These are phyloP conservation scores for Holtermanniella nyarrowii DNA, from an alignment of 768 basidiomycete genomes.

Conservation along the genomic window DNA sequence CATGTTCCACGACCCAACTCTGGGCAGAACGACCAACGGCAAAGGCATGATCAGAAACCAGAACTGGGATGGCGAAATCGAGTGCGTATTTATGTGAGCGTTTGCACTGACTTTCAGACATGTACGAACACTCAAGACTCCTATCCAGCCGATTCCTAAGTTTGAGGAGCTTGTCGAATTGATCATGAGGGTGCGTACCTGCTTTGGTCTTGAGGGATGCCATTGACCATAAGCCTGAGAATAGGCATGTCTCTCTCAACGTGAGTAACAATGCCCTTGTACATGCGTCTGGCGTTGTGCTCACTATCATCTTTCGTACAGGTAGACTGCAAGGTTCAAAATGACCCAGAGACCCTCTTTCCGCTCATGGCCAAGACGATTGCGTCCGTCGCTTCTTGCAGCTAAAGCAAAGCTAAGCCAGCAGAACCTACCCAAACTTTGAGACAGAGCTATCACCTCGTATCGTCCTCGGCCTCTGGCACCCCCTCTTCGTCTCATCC, in stretches of 20 bases:
- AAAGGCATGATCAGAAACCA: conserved; percentile 36
- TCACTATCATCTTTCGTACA: conserved; percentile 7
- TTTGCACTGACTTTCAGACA: conserved; percentile 19
- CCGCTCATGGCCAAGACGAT: conserved; percentile 37
- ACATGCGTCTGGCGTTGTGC: too few species aligned
- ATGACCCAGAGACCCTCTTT: conserved; percentile 36
- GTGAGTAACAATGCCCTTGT: too few species aligned
- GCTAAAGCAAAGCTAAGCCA: background rate
- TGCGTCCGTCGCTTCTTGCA: conserved; percentile 8
- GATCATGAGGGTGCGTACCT: conserved; percentile 35
- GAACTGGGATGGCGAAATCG: conserved; percentile 37
- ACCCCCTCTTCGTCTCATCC: conserved; percentile 39
- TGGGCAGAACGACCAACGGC: conserved; percentile 42
- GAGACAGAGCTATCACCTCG: conserved; percentile 33
- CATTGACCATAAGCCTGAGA: conserved; percentile 24
- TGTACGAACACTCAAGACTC: conserved; percentile 37
- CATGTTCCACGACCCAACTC: conserved; percentile 41
- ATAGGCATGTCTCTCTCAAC: conserved; percentile 39
- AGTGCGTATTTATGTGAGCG: conserved; percentile 18
- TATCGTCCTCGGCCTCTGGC: conserved; percentile 42
- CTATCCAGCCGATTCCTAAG: conserved; percentile 40
- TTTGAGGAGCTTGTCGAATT: conserved; percentile 39
- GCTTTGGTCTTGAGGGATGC: too few species aligned
- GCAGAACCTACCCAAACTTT: conserved; percentile 16
- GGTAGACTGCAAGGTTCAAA: conserved; percentile 43